Evolutionary conservation across 805 yeast genomes (phyloP).

Genomic region (Wickerhamomyces bisporus): DNA sequence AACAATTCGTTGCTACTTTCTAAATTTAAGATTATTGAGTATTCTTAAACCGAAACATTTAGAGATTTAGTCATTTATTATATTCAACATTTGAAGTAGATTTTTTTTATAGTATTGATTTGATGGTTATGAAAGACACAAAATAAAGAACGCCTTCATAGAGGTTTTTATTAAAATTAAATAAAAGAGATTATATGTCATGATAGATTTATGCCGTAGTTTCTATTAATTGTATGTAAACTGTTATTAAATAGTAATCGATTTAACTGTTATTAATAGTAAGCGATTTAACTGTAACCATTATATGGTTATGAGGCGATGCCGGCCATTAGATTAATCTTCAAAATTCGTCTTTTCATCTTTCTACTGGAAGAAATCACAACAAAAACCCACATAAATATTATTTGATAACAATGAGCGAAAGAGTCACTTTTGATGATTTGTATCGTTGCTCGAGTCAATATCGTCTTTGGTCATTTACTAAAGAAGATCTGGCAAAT

Average conservation of each 20-base stretch:
- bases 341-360: too few relatives aligned
- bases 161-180: background rate
- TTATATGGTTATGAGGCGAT: too few relatives aligned
- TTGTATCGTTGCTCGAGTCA: conserved; percentile 84
- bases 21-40: conserved; percentile 27
- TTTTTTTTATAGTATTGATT: conserved; percentile 1
- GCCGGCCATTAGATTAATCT: too few relatives aligned
- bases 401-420: conserved; percentile 8
- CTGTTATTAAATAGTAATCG: too few relatives aligned
- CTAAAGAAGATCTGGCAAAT: conserved; percentile 47
- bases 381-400: too few relatives aligned
- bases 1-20: conserved; percentile 89
- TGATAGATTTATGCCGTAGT: background rate
- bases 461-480: conserved; percentile 81
- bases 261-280: too few relatives aligned
- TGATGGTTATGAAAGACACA: conserved; percentile 5
- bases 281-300: too few relatives aligned
- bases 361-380: too few relatives aligned
- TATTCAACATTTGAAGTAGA: conserved; percentile 4
- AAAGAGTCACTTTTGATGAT: conserved; percentile 70
- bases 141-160: background rate
- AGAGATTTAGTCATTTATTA: conserved; percentile 2
- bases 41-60: background rate
- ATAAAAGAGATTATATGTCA: conserved; percentile 5
- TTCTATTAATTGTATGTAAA: background rate